These are phyloP conservation scores for Margaritispora aquatica DNA, from an alignment of 495 filamentous ascomycete species.

Conservation along the genomic window DNA sequence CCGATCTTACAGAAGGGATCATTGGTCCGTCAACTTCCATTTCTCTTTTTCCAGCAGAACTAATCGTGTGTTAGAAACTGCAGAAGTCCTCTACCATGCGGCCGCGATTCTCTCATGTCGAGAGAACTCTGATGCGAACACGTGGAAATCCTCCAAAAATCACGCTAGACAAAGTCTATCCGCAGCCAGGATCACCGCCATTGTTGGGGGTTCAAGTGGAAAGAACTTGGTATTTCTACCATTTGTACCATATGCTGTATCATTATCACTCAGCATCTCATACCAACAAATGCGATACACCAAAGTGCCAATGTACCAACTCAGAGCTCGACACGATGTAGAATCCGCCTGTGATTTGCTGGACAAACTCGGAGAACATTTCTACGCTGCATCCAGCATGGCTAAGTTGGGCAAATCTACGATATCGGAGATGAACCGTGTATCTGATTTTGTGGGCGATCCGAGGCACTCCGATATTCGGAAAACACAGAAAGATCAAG, in stretches of 20 bases:
- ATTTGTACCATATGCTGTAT: conserved; percentile 61
- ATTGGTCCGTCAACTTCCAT: conserved; percentile 37
- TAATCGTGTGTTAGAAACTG: conserved; percentile 37
- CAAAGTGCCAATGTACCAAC: conserved; percentile 54
- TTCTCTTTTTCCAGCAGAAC: conserved; percentile 14
- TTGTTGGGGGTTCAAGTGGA: conserved; percentile 46
- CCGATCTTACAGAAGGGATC: conserved; percentile 30
- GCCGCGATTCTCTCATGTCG: conserved; percentile 55
- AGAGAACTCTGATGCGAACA: conserved; percentile 38
- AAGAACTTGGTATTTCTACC: conserved; percentile 52
- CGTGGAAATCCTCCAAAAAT: conserved; percentile 46
- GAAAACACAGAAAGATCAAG: too few relatives aligned
- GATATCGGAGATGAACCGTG: conserved; percentile 53
- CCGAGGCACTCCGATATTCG: too few relatives aligned
- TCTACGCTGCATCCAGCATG: too few relatives aligned
- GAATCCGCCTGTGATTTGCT: conserved; percentile 50
- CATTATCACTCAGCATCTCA: conserved; percentile 60
- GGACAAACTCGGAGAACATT: conserved; percentile 50
- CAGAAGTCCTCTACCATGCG: conserved; percentile 66
- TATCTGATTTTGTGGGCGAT: too few relatives aligned
- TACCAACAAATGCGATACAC: conserved; percentile 67
- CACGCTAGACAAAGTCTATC: conserved; percentile 55
- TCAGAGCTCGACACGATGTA: conserved; percentile 53
- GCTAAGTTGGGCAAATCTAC: too few relatives aligned
- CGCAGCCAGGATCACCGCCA: conserved; percentile 56